phyloP scores from a whole-genome alignment of 1,139 yeast genomes.

The Saccharomycopsis hybrid region DNA sequence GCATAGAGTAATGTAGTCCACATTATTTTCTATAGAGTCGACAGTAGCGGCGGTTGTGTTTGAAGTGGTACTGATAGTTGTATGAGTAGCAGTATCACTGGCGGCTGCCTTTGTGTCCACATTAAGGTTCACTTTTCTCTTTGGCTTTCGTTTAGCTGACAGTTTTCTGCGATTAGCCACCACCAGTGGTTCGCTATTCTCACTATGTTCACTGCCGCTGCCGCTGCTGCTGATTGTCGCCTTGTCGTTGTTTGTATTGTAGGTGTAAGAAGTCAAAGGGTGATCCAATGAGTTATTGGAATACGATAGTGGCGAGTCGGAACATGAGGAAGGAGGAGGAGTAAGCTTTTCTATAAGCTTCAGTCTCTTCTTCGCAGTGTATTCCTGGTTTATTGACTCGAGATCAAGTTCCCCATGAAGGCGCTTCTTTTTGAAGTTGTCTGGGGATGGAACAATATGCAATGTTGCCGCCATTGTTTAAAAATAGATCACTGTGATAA shows the following conservation, averaged over 20 bases:
- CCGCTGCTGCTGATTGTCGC: neutral
- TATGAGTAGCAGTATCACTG: neutral
- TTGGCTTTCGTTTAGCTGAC: neutral
- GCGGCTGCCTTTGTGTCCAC: neutral
- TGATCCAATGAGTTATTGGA: neutral
- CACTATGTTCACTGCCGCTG: neutral
- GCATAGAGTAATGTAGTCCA: slow-evolving; percentile 18
- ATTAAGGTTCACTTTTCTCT: neutral
- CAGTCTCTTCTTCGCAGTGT: neutral
- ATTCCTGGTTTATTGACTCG: neutral
- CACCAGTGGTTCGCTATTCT: neutral
- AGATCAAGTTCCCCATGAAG: slow-evolving; percentile 2
- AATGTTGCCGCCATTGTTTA: slow-evolving; percentile 12
- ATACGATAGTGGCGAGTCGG: neutral
- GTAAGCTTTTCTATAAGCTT: slow-evolving; percentile 2
- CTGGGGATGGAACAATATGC: slow-evolving; percentile 5
- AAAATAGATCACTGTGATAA: too few species aligned
- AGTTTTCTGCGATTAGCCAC: neutral
- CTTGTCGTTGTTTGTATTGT: neutral
- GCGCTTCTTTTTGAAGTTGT: slow-evolving; percentile 5
- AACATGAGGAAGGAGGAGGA: slow-evolving; percentile 14
- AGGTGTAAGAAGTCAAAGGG: neutral
- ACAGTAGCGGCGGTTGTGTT: neutral
- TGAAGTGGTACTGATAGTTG: neutral
- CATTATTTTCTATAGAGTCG: slow-evolving; percentile 8